phyloP scores from a whole-genome alignment of 2,329 filamentous ascomycete genomes.

The Colletotrichum sp. region DNA sequence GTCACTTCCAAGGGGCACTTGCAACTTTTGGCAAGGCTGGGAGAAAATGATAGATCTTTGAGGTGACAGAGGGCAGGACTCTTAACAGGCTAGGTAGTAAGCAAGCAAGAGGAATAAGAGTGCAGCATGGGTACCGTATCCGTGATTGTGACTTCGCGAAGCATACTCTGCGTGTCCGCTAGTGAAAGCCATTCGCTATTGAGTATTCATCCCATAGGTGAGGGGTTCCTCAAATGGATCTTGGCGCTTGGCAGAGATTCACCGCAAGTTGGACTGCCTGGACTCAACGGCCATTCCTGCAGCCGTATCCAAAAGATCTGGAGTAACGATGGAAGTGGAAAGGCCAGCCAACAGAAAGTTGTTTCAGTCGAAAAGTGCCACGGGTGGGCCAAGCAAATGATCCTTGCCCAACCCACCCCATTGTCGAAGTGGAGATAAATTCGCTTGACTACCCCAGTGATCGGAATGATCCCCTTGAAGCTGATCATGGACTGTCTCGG shows the following conservation, averaged over 20 bases:
- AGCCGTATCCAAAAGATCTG: background rate
- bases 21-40: background rate
- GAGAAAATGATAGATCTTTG: background rate
- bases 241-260: background rate
- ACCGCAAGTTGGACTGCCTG: background rate
- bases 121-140: background rate
- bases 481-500: no score
- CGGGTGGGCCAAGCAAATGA: no score
- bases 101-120: background rate
- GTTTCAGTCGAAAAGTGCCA: background rate
- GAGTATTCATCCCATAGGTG: background rate
- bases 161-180: rapidly evolving
- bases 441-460: no score
- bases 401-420: no score
- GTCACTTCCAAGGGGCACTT: background rate
- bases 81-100: rapidly evolving
- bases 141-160: rapidly evolving
- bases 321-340: background rate
- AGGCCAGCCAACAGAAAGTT: background rate
- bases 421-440: no score
- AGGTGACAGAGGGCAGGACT: rapidly evolving
- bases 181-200: background rate
- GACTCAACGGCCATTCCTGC: background rate
- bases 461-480: no score
- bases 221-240: background rate